A percentile compares a stretch with the other conserved stretches of the same genome.
These are phyloP conservation scores for Aspergillus texensis DNA, from an alignment of 2,329 filamentous ascomycete genomes.

Conservation along the genomic window DNA sequence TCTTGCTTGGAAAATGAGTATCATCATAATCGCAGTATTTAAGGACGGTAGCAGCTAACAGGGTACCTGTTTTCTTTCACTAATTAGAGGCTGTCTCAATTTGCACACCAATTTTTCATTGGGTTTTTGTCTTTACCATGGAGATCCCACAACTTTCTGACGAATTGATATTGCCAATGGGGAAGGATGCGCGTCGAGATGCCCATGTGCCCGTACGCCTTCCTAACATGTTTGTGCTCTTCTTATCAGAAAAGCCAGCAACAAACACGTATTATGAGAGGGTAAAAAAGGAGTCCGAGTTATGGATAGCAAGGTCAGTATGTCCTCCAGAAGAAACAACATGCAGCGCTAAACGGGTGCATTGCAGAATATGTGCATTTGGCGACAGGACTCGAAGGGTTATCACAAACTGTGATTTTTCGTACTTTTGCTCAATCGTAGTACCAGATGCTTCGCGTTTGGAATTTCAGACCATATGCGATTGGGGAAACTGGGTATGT, in stretches of 20 bases:
- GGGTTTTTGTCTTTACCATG: background rate
- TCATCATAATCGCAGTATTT: background rate
- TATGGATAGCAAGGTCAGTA: constrained; percentile 25
- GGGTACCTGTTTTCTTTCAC: background rate
- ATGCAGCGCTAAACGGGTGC: background rate
- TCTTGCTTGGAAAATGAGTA: background rate
- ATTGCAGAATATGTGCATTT: constrained; percentile 20
- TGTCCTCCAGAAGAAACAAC: background rate
- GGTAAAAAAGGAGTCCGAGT: constrained; percentile 28
- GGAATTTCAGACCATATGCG: constrained; percentile 28
- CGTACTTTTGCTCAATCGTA: constrained; percentile 28
- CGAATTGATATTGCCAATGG: background rate
- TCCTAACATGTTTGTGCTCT: constrained; percentile 34
- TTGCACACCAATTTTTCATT: background rate
- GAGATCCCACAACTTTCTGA: background rate
- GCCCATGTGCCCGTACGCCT: constrained; percentile 16
- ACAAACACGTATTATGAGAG: constrained; percentile 28
- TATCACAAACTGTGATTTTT: constrained; percentile 26
- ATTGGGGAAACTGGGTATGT: constrained; percentile 33
- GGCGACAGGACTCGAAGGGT: constrained; percentile 14
- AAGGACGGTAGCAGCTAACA: background rate
- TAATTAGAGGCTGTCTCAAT: background rate
- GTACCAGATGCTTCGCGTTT: constrained; percentile 26
- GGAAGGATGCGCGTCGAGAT: background rate
- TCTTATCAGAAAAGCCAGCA: constrained; percentile 26